Evolutionary conservation across 1,139 yeast species (phyloP).

Genomic region (Nakaseomyces kungkrabaensis): DNA sequence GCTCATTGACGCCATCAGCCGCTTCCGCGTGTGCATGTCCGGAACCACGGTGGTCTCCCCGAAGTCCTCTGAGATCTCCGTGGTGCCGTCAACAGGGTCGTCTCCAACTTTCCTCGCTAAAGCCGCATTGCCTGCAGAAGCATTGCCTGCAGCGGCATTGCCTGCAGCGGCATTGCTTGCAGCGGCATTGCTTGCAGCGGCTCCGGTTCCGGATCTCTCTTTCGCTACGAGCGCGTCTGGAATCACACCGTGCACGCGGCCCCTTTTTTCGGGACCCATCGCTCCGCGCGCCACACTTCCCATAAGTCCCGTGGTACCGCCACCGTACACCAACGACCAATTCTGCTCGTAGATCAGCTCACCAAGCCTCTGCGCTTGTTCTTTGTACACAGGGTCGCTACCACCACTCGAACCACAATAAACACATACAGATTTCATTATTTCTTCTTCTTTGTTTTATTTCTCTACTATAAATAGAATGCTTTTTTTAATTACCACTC

Average conservation of each 20-base stretch:
- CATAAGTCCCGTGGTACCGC: constrained; percentile 81
- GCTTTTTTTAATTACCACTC: no score
- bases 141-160: constrained; percentile 32
- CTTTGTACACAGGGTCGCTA: constrained; percentile 39
- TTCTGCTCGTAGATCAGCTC: constrained; percentile 43
- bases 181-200: constrained; percentile 24
- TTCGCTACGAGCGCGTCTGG: constrained; percentile 72
- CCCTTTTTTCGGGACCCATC: constrained; percentile 36
- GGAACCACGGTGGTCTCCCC: constrained; percentile 75
- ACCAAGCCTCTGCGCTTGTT: constrained; percentile 53
- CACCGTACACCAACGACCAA: constrained; percentile 84
- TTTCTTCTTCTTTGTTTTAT: constrained; percentile 1
- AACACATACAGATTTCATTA: constrained; percentile 52
- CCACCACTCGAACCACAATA: constrained; percentile 85
- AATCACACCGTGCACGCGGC: constrained; percentile 77
- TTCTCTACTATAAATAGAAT: background rate
- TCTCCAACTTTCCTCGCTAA: constrained; percentile 25
- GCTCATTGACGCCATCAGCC: constrained; percentile 80
- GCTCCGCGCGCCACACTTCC: constrained; percentile 74
- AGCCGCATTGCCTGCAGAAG: constrained; percentile 29
- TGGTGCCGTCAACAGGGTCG: constrained; percentile 41
- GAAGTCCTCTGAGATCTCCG: constrained; percentile 53
- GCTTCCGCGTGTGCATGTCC: constrained; percentile 86
- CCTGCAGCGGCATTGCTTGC: no score
- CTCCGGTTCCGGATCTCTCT: constrained; percentile 39